Evolutionary conservation across 2,329 filamentous ascomycete species (phyloP).

Genomic region (Bipolaris oryzae): DNA sequence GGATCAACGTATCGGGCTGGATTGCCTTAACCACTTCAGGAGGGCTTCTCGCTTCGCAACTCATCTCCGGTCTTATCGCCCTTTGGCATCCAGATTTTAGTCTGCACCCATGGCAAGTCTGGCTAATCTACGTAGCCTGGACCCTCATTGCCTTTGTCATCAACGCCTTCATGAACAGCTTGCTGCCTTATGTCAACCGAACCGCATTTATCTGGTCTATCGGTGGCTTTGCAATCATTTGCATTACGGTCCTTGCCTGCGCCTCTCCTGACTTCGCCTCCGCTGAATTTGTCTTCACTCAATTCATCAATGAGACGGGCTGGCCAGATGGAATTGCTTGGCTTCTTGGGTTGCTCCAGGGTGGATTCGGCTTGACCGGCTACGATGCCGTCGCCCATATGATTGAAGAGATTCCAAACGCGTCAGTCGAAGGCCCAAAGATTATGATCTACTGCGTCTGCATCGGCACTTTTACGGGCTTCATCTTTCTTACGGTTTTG

Average conservation of each 20-base stretch:
- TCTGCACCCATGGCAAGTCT: slow-evolving; percentile 70
- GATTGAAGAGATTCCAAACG: slow-evolving; percentile 66
- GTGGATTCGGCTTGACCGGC: slow-evolving; percentile 61
- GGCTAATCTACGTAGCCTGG: slow-evolving; percentile 72
- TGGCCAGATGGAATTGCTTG: slow-evolving; percentile 72
- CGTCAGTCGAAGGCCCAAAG: slow-evolving; percentile 64
- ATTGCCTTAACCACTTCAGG: slow-evolving; percentile 70
- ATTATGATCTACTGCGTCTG: slow-evolving; percentile 70
- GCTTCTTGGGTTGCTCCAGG: slow-evolving; percentile 59
- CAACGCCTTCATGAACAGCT: slow-evolving; percentile 67
- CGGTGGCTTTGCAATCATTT: slow-evolving; percentile 71
- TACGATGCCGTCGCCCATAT: slow-evolving; percentile 62
- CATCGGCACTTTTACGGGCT: slow-evolving; percentile 68
- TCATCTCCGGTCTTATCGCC: slow-evolving; percentile 69
- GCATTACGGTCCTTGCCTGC: slow-evolving; percentile 70
- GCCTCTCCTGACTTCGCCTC: slow-evolving; percentile 69
- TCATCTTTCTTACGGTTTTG: slow-evolving; percentile 66
- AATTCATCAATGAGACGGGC: slow-evolving; percentile 71
- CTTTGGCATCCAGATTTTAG: slow-evolving; percentile 65
- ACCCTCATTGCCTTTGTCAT: slow-evolving; percentile 65
- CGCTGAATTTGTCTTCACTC: slow-evolving; percentile 68
- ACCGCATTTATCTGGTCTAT: slow-evolving; percentile 74
- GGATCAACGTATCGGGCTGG: slow-evolving; percentile 76
- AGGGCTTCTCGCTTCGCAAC: slow-evolving; percentile 69
- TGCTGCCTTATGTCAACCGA: slow-evolving; percentile 70